Conservation (phyloP, 371 early-diverging fungal species). For the Zychaea mexicana region DNA sequence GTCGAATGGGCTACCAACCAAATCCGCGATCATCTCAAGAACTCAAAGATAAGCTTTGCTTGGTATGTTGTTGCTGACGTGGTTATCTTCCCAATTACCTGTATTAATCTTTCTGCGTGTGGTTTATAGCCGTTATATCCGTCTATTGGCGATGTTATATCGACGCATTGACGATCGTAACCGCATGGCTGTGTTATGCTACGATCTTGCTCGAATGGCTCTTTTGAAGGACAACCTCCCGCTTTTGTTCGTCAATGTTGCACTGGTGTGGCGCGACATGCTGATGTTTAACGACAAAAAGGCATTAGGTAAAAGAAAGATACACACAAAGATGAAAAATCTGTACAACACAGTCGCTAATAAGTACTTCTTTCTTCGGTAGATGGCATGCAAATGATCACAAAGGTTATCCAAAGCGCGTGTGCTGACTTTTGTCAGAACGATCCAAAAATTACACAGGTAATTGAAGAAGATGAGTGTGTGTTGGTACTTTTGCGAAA, state of each 20-base stretch:
- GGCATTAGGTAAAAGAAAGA: neutral
- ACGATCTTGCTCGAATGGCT: neutral
- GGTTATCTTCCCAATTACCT: neutral
- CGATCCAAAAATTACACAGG: neutral
- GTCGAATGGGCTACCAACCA: neutral
- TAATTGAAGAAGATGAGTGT: neutral
- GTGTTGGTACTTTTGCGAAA: too few relatives aligned
- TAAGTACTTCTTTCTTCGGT: neutral
- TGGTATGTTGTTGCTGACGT: neutral
- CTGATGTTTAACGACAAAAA: too few relatives aligned
- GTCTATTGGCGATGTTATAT: neutral
- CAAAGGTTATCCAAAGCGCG: neutral
- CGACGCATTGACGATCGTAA: neutral
- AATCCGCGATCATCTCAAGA: neutral
- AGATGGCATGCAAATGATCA: neutral
- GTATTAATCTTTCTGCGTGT: neutral
- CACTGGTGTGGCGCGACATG: neutral
- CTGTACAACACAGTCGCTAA: too few relatives aligned
- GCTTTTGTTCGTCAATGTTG: neutral
- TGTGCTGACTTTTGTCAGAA: neutral
- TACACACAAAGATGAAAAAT: neutral
- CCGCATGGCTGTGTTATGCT: neutral
- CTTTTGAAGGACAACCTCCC: neutral
- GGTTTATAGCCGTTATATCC: neutral
- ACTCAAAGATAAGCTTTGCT: neutral